Base-by-base conservation (phyloP, 345 rosid species). In the Citrus reticulata region DNA sequence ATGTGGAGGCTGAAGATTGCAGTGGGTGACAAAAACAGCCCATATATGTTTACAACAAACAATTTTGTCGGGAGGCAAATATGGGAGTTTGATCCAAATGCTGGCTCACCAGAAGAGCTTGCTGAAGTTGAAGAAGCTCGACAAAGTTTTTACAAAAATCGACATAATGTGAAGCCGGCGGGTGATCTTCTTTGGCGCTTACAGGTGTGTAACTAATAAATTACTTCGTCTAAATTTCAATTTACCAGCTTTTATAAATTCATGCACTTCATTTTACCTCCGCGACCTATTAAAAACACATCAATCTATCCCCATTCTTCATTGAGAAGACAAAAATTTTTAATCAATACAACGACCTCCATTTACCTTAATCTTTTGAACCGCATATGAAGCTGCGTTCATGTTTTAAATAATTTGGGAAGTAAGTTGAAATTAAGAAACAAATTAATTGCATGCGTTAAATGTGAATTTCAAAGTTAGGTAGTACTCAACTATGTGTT, bases 1-100 rank as follows among this genome's bases (percentile, higher is more conserved):
- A 85, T 88, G 89, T 90, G 91, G 89, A 88, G 78, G 82, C 81
- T 89, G 72, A 87, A 89, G 78, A 68, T 82, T 73, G 90, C 87
- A 42, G 81, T 82, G 58, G 92, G 86, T 68, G 76, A 76, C 46
- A 68, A 67, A 40, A 79, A 80, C 20, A 85, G 81, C 20, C 88
- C 89, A 0, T 80, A 84, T 81, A 79, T 89, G 76, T 80, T 70
- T 75, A 86, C 89, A 74, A 87, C 88, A 40, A 88, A 89, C 79
- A 80, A 85, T 77, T 84, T 79, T 63, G 82, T 81, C 0, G 89
- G 89, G 17, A 78, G 89, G 19, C 88, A 89, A 32, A 84, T 85
- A n/a, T 86, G 89, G 89, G 88, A 86, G 78, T 89, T 85, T 67
- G 87, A 85, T 61, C 81, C 85, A 0, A 63, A 86, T 2, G 84